phyloP scores from a whole-genome alignment of 2,329 filamentous ascomycete genomes.

The Ophiocordyceps camponoti-saundersi region DNA sequence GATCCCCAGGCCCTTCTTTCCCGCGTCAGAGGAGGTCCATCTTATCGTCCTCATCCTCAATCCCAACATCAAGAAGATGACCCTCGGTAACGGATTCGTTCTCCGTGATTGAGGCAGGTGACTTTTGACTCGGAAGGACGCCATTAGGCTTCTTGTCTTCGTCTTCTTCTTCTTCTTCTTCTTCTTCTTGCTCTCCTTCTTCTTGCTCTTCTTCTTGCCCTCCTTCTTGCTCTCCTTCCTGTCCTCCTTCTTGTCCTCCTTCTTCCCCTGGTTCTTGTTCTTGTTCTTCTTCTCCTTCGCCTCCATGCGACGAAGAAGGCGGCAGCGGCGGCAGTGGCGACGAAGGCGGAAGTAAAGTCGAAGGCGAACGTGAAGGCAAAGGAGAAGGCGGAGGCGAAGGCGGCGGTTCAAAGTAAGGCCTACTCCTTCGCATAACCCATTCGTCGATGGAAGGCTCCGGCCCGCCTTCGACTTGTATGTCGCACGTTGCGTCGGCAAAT shows the following conservation, averaged over 20 bases:
- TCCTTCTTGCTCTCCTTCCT: background rate
- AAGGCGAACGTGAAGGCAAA: background rate
- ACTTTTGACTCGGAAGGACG: too few relatives aligned
- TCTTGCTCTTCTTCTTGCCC: background rate
- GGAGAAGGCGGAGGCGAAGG: background rate
- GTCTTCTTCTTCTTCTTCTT: too few relatives aligned
- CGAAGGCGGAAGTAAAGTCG: background rate
- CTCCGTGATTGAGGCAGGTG: too few relatives aligned
- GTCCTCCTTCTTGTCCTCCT: background rate
- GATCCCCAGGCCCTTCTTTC: too few relatives aligned
- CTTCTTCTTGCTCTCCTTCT: background rate
- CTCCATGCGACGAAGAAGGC: background rate
- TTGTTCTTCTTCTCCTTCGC: background rate
- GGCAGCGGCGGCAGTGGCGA: background rate
- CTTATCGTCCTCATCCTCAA: conserved; percentile 10
- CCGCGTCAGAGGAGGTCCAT: conserved; percentile 1
- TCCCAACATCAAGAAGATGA: background rate
- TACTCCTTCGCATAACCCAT: conserved; percentile 17
- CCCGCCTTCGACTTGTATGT: conserved; percentile 66
- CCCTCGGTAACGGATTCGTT: background rate
- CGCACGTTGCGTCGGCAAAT: conserved; percentile 44
- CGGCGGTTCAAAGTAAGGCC: background rate
- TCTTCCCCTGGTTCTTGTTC: background rate
- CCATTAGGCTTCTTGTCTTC: too few relatives aligned
- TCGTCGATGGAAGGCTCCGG: conserved; percentile 17